Base-by-base conservation (phyloP, 257 asterid species). In the Solanum paucissectum region DNA sequence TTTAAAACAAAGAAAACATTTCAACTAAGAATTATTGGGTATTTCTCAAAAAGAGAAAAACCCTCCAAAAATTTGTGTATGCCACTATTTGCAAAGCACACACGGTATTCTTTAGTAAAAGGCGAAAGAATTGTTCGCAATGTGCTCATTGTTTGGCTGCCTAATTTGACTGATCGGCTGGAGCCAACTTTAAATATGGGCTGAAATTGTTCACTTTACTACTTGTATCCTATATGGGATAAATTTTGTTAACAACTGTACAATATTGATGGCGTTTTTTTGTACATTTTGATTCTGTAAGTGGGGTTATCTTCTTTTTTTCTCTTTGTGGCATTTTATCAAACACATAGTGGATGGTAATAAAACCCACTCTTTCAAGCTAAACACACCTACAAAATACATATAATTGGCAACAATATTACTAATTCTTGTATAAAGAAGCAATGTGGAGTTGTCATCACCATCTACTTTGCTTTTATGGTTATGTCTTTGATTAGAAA, bases 161-260 rank as follows among this genome's bases (percentile, higher is more conserved):
- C 46, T 72, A 1, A 18, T 1, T 72, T 1, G 0, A 0, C 3
- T 0, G 0, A 0, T 3, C 0, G 7, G 5, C 18, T 74, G 32
- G 18, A 34, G n/a, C n/a, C n/a, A n/a, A n/a, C n/a, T n/a, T n/a
- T n/a, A n/a, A n/a, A n/a, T n/a, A 29, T 29, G 29, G 29, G 29
- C 29, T 29, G 29, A 29, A 29, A 29, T 29, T 29, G 29, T 29
- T 29, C 29, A 29, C 29, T 29, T 29, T 29, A 29, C 29, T 29
- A 29, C 29, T 29, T 29, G 29, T 29, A 29, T 29, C 29, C 2
- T 1, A 29, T 29, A 29, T 29, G 29, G 29, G 29, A 29, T 29
- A 29, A 29, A 29, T 29, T 29, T 29, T 29, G 29, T 29, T 29
- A 29, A 29, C 29, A 1, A 29, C 29, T 29, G 29, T 29, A 29